Evolutionary conservation across 2,329 filamentous ascomycete genomes (phyloP).

Genomic region (Ceratocystis lukuohia): DNA sequence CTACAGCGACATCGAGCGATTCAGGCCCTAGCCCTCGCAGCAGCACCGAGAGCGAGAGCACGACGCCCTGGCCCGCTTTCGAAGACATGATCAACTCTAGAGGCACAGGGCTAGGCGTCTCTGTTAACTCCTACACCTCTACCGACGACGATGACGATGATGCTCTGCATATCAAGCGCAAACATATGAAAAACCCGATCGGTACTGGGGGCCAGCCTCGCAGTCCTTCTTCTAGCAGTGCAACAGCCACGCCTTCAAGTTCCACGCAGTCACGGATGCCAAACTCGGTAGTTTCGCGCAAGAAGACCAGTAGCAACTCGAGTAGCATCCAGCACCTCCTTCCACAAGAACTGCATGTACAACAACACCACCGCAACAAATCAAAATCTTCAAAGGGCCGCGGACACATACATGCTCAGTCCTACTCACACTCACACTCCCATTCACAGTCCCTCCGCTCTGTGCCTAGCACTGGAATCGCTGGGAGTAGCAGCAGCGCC

Average conservation of each 20-base stretch:
- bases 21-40: slow-evolving; percentile 16
- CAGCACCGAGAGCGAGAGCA: slow-evolving; percentile 16
- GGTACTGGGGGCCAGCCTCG: neutral
- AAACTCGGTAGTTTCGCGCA: slow-evolving; percentile 30
- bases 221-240: slow-evolving; percentile 12
- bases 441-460: slow-evolving; percentile 6
- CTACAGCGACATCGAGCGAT: slow-evolving; percentile 6
- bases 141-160: slow-evolving; percentile 87
- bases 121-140: slow-evolving; percentile 43
- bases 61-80: slow-evolving; percentile 18
- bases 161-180: slow-evolving; percentile 42
- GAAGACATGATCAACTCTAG: slow-evolving; percentile 9
- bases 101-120: slow-evolving; percentile 22
- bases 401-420: neutral
- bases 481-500: neutral
- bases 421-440: neutral
- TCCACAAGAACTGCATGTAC: neutral
- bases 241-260: slow-evolving; percentile 27
- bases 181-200: neutral
- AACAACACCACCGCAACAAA: slow-evolving; percentile 5
- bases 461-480: neutral
- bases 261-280: slow-evolving; percentile 31
- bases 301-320: slow-evolving; percentile 31
- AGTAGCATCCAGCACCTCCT: neutral
- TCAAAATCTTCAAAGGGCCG: neutral